Conservation (phyloP, 306 rosid genomes). For the Ammopiptanthus mongolicus region DNA sequence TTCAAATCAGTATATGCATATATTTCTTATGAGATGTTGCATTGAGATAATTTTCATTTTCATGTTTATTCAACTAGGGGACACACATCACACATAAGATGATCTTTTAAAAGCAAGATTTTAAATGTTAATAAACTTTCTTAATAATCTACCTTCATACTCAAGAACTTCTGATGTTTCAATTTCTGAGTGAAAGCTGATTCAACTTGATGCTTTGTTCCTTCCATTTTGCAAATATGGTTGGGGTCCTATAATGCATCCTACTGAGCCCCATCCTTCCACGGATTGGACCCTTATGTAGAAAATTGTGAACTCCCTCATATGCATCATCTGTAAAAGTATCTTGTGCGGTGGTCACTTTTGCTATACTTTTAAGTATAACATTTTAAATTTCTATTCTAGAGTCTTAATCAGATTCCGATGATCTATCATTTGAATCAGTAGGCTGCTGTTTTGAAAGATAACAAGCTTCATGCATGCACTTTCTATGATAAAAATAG, state of each 20-base stretch:
- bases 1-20: neutral
- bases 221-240: neutral
- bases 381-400: neutral
- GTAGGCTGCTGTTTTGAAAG: conserved; percentile 1
- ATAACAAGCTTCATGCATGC: conserved; percentile 6
- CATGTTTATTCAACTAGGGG: neutral
- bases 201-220: neutral
- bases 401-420: neutral
- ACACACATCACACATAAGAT: neutral
- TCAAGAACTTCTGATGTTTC: conserved; percentile 10
- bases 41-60: conserved; percentile 7
- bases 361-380: neutral
- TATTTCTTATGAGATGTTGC: conserved; percentile 1
- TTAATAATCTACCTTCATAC: neutral
- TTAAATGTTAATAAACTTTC: neutral
- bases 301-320: neutral
- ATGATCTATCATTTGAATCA: neutral
- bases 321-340: neutral
- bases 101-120: neutral
- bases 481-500: conserved; percentile 7
- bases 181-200: neutral
- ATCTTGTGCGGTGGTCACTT: neutral
- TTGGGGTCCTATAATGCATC: neutral
- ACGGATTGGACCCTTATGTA: neutral
- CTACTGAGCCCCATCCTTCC: neutral